These are phyloP conservation scores for Nitzschia sp. DNA, from an alignment of 108 stramenopile species.

Conservation along the genomic window DNA sequence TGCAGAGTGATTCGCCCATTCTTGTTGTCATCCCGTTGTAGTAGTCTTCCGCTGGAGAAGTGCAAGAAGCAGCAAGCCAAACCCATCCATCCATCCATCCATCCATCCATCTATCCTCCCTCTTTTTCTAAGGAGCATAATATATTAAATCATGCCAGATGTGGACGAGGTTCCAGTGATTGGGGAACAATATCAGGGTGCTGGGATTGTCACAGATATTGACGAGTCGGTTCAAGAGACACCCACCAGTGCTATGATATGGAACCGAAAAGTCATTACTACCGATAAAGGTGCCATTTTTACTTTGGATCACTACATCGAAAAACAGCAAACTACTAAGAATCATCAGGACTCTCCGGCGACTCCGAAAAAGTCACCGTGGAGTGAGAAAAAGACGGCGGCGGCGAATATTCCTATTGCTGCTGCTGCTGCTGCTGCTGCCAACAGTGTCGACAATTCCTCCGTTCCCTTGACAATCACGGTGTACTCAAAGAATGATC, in stretches of 20 bases:
- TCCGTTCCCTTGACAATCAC: background rate
- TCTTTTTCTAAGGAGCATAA: too few relatives aligned
- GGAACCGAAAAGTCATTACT: constrained; percentile 8
- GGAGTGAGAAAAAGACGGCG: too few relatives aligned
- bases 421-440: background rate
- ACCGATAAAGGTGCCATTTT: constrained; percentile 7
- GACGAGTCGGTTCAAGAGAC: background rate
- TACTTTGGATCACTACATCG: constrained; percentile 5
- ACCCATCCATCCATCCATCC: too few relatives aligned
- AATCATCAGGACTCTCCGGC: background rate
- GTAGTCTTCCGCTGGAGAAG: too few relatives aligned
- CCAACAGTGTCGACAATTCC: background rate
- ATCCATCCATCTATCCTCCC: too few relatives aligned
- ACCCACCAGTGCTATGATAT: background rate
- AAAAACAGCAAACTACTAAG: background rate
- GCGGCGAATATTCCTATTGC: background rate
- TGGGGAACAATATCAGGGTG: constrained; percentile 3
- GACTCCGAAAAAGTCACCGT: too few relatives aligned
- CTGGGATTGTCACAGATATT: constrained; percentile 4
- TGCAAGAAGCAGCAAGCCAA: too few relatives aligned
- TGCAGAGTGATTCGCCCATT: too few relatives aligned
- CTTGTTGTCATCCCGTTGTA: too few relatives aligned
- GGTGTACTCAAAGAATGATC: constrained; percentile 13
- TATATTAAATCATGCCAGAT: background rate
- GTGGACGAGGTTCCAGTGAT: constrained; percentile 9